phyloP scores from a whole-genome alignment of 805 yeast genomes.

The Myxozyma melibiosi region DNA sequence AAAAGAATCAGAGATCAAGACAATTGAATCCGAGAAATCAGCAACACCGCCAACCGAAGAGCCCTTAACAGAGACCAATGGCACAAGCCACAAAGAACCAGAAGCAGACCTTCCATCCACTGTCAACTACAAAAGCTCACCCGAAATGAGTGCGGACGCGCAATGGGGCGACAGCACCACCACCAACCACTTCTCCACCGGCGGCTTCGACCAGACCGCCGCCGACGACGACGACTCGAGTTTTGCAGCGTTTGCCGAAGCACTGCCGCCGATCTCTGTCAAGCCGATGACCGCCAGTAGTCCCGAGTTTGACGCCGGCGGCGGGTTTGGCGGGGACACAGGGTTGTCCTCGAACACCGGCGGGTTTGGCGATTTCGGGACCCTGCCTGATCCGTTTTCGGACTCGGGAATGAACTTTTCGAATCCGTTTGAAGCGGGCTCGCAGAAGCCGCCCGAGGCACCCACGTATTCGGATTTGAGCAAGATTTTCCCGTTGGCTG shows the following conservation, averaged over 20 bases:
- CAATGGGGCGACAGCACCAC: too few relatives aligned
- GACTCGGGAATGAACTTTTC: not conserved
- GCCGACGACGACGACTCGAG: constrained; percentile 2
- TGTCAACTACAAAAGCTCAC: too few relatives aligned
- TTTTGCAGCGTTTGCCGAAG: constrained; percentile 2
- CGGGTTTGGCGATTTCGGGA: not conserved
- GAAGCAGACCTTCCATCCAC: too few relatives aligned
- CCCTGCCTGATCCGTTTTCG: not conserved
- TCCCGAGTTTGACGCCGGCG: not conserved
- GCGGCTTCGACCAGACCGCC: too few relatives aligned
- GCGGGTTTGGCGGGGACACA: not conserved
- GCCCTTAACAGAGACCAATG: too few relatives aligned
- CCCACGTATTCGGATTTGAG: constrained; percentile 1
- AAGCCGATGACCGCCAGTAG: not conserved
- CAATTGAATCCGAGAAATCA: too few relatives aligned
- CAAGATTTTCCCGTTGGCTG: constrained; percentile 14
- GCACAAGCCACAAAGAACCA: too few relatives aligned
- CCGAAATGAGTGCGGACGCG: too few relatives aligned
- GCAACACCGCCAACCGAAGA: too few relatives aligned
- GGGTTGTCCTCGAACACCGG: not conserved
- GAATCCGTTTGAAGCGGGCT: constrained; percentile 13
- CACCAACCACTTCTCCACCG: too few relatives aligned
- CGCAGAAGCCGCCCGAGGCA: constrained; percentile 1
- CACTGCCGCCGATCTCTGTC: not conserved
- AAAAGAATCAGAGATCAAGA: too few relatives aligned